Percentiles rank a stretch among this genome's conserved stretches.
phyloP scores from a whole-genome alignment of 2,329 filamentous ascomycete species.

The Exophiala phaeomuriformis region DNA sequence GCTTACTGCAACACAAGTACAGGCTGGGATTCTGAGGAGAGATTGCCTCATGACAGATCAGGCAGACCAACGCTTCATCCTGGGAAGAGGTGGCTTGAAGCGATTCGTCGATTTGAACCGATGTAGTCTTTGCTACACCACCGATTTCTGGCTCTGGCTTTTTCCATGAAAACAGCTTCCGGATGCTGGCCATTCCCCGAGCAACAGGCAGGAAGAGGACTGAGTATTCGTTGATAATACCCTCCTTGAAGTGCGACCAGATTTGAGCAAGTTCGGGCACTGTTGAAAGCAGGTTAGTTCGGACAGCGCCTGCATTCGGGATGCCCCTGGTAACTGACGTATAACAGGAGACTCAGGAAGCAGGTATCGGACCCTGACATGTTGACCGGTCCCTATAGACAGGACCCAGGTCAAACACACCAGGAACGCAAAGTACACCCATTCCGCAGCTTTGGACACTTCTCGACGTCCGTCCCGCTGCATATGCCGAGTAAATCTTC shows the following conservation, averaged over 20 bases:
- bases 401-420: background rate
- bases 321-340: background rate
- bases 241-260: background rate
- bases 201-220: no score
- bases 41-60: background rate
- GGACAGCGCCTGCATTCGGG: background rate
- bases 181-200: background rate
- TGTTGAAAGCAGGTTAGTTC: background rate
- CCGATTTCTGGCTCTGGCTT: background rate
- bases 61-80: background rate
- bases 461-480: background rate
- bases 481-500: background rate
- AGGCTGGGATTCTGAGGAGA: background rate
- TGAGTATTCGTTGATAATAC: background rate
- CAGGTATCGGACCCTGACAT: background rate
- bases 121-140: no score
- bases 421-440: background rate
- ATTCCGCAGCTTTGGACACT: background rate
- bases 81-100: background rate
- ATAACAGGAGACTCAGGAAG: background rate
- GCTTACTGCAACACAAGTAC: slow-evolving; percentile 3
- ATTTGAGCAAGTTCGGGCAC: background rate
- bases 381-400: background rate
- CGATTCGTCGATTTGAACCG: background rate
- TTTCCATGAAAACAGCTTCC: background rate